These are phyloP conservation scores for Hymenoscyphus fructigenus DNA, from an alignment of 2,329 filamentous ascomycete genomes.

Conservation along the genomic window DNA sequence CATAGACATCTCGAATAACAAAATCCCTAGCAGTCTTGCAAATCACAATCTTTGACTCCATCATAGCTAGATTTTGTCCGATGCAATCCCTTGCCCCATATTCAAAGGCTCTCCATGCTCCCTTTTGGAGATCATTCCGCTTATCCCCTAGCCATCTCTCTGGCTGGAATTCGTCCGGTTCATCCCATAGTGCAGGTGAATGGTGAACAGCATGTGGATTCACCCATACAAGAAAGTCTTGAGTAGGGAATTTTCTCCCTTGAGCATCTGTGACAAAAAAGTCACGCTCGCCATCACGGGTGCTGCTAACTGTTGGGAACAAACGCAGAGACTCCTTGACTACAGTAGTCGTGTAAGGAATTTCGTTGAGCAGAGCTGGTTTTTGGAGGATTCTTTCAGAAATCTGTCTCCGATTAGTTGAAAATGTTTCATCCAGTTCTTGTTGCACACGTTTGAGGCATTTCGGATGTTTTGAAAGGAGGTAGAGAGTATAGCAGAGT, in stretches of 20 bases:
- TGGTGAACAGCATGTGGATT: constrained; percentile 33
- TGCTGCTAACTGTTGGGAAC: constrained; percentile 9
- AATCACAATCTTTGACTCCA: constrained; percentile 48
- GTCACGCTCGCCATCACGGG: constrained; percentile 8
- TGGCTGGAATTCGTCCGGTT: constrained; percentile 44
- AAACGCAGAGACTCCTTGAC: constrained; percentile 20
- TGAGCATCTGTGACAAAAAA: neutral
- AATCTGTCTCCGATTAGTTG: neutral
- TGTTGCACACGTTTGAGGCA: constrained; percentile 2
- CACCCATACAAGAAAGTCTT: constrained; percentile 12
- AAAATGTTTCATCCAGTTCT: neutral
- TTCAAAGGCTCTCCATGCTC: constrained; percentile 55
- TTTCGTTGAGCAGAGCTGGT: constrained; percentile 14
- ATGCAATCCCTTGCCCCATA: constrained; percentile 54
- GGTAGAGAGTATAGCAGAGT: constrained; percentile 13
- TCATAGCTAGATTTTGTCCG: constrained; percentile 52
- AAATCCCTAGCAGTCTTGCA: constrained; percentile 48
- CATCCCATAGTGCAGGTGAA: constrained; percentile 42
- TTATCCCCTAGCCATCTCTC: constrained; percentile 43
- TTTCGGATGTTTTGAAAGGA: constrained; percentile 16
- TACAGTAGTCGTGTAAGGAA: constrained; percentile 16
- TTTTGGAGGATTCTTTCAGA: constrained; percentile 9
- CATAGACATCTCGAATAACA: constrained; percentile 44
- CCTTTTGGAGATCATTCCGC: constrained; percentile 34
- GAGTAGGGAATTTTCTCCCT: constrained; percentile 5